A percentile compares a stretch with the other conserved stretches of the same genome.
These are phyloP conservation scores for Kodamaea alishanica DNA, from an alignment of 1,139 yeast species.

Conservation along the genomic window DNA sequence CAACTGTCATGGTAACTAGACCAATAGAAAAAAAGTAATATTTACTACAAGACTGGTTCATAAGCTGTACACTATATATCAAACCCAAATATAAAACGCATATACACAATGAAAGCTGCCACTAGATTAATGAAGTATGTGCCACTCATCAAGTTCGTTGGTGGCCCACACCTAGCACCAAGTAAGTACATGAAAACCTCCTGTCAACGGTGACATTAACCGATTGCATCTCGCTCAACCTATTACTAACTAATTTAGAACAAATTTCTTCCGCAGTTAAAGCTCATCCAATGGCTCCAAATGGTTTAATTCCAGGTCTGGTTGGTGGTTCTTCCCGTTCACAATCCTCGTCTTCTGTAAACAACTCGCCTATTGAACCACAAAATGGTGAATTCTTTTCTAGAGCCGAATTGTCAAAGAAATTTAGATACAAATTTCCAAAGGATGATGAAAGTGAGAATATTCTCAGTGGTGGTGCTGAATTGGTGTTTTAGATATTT, in stretches of 20 bases:
- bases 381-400: conserved; percentile 51
- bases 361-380: conserved; percentile 36
- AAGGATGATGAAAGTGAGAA: conserved; percentile 69
- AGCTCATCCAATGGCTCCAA: conserved; percentile 52
- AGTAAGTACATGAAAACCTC: conserved; percentile 39
- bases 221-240: neutral
- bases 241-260: conserved; percentile 25
- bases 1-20: too few species aligned
- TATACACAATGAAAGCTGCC: conserved; percentile 28
- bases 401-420: conserved; percentile 61
- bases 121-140: conserved; percentile 38
- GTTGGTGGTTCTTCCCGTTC: conserved; percentile 18
- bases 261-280: conserved; percentile 25
- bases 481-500: conserved; percentile 29
- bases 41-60: too few species aligned
- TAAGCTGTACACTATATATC: too few species aligned
- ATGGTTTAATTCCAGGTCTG: conserved; percentile 45
- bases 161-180: conserved; percentile 55
- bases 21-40: too few species aligned
- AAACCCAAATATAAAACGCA: too few species aligned
- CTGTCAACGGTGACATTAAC: neutral
- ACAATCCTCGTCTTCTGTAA: conserved; percentile 18
- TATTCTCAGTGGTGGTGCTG: conserved; percentile 78
- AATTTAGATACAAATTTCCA: conserved; percentile 64
- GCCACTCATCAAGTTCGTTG: conserved; percentile 62